Base-by-base conservation (phyloP, 1,139 yeast genomes). In the Pichia sp. region DNA sequence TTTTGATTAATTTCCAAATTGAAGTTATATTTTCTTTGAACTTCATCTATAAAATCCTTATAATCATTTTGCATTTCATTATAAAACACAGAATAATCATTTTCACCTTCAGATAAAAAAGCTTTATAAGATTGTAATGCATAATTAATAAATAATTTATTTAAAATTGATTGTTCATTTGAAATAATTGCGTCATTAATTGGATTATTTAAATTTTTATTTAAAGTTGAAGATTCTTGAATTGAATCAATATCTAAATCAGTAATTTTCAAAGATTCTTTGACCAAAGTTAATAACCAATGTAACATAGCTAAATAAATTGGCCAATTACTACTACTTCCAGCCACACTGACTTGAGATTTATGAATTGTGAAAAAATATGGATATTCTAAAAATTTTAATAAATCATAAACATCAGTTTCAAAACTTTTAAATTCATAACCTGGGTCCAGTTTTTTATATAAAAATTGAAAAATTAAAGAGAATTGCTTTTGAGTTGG, bases 401-500 rank as follows among this genome's bases (percentile, higher is more conserved):
- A 66, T 16, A 87, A 66, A 23, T 75, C 71, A 54, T 81, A 82
- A 10, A 89, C 86, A 51, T 90, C 97, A 43, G 76, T 73, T 52
- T 89, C 96, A 35, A 84, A 74, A 16, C 75, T 78, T 27, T 78
- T 71, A 59, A 87, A 87, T 51, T 69, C 70, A 61, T 84, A 83
- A 37, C 83, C 82, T 0, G 96, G 96, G 60, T 90, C 97, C 35
- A 87, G 66, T 54, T 79, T 74, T 51, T 71, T 73, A 63, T 86
- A 87, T 25, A 89, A 66, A 73, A 89, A 90, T 61, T 84, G 85
- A 65, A 89, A 89, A 22, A 89, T 80, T 41, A 76, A 61, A 10
- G 79, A 80, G 63, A 89, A 89, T 55, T 87, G 96, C 60, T 84
- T 86, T 58, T 89, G 97, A 0, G 96, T 87, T 8, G 97, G 97